These are phyloP conservation scores for Gnomoniopsis sp. DNA, from an alignment of 2,329 filamentous ascomycete species.

Conservation along the genomic window DNA sequence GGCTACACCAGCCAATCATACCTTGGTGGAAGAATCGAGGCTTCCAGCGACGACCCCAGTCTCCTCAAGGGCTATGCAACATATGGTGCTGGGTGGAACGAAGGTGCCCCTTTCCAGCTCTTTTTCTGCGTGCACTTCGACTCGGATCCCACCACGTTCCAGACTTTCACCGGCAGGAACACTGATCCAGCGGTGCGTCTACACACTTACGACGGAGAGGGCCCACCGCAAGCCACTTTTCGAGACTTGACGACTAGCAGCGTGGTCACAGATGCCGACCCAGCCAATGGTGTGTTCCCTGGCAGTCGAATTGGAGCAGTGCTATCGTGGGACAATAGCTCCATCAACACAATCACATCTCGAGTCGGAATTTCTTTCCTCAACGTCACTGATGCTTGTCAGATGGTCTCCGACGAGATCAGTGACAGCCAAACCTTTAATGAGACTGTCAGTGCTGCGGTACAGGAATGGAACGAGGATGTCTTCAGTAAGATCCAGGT, in stretches of 20 bases:
- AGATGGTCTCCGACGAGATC: conserved; percentile 43
- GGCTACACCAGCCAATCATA: conserved; percentile 37
- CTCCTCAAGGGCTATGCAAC: conserved; percentile 38
- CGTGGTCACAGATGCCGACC: conserved; percentile 38
- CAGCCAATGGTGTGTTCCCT: conserved; percentile 28
- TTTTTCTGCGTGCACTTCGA: conserved; percentile 44
- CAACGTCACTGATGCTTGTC: conserved; percentile 44
- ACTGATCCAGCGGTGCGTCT: conserved; percentile 37
- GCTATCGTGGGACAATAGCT: conserved; percentile 41
- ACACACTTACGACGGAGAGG: conserved; percentile 12
- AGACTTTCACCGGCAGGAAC: conserved; percentile 41
- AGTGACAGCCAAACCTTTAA: conserved; percentile 36
- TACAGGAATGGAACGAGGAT: conserved; percentile 42
- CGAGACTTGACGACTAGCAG: neutral
- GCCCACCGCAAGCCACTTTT: conserved; percentile 8
- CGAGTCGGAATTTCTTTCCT: conserved; percentile 49
- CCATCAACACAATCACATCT: conserved; percentile 39
- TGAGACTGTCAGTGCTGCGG: conserved; percentile 35
- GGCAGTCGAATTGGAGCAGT: conserved; percentile 48
- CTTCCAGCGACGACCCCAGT: conserved; percentile 35
- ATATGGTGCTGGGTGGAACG: conserved; percentile 42
- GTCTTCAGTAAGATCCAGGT: conserved; percentile 42
- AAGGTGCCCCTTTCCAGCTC: conserved; percentile 38
- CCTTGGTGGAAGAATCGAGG: conserved; percentile 30
- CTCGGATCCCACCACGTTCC: conserved; percentile 28